Evolutionary conservation across 148 eudicot species (phyloP).

Genomic region (Amaranthus cruentus): DNA sequence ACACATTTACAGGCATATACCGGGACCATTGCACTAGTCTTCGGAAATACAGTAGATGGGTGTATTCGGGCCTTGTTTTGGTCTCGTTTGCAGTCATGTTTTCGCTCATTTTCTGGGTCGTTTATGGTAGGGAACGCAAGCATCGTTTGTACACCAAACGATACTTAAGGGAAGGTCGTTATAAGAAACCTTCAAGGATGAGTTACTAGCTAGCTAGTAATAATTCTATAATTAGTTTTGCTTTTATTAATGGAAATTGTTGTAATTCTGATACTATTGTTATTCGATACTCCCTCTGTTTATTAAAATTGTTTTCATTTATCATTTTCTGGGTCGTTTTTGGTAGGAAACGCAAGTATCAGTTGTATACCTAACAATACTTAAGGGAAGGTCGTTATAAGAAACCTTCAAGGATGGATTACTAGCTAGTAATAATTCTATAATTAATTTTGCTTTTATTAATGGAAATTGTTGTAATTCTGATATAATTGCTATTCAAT

Average conservation of each 20-base stretch:
- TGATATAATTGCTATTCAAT: neutral
- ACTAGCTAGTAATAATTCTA: neutral
- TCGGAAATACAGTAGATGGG: constrained; percentile 52
- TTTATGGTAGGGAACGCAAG: constrained; percentile 75
- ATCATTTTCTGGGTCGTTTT: neutral
- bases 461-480: neutral
- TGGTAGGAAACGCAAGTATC: too few relatives aligned
- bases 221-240: too few relatives aligned
- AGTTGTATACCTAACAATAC: too few relatives aligned
- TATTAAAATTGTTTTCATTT: neutral
- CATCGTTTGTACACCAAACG: constrained; percentile 58
- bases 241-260: neutral
- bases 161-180: constrained; percentile 17
- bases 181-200: constrained; percentile 14
- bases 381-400: too few relatives aligned
- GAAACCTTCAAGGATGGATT: neutral
- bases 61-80: constrained; percentile 64
- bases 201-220: neutral
- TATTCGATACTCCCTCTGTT: neutral
- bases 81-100: constrained; percentile 69
- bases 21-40: constrained; percentile 63
- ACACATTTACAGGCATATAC: constrained; percentile 53
- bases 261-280: neutral
- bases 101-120: constrained; percentile 75
- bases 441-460: too few relatives aligned